phyloP scores from a whole-genome alignment of 2,329 filamentous ascomycete genomes.

The Xylariaceae sp. region DNA sequence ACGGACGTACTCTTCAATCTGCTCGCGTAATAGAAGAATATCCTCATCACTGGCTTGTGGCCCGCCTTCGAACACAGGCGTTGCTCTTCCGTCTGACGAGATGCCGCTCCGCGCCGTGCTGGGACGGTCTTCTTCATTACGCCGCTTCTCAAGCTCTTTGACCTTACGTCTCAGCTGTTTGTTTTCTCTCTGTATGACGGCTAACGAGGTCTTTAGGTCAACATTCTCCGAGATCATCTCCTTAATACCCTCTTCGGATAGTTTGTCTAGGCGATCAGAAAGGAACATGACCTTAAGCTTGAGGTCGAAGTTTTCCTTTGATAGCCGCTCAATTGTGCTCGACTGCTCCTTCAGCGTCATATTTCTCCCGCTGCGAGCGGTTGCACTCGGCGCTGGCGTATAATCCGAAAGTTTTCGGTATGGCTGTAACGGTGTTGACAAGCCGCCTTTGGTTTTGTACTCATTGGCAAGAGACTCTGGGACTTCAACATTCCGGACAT shows the following conservation, averaged over 20 bases:
- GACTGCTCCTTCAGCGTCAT: conserved; percentile 97
- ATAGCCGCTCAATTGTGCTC: conserved; percentile 92
- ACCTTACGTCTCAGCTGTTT: conserved; percentile 80
- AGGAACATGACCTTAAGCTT: conserved; percentile 98
- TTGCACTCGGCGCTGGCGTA: conserved; percentile 58
- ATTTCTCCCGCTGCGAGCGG: conserved; percentile 66
- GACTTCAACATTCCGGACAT: conserved; percentile 88
- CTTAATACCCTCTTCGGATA: conserved; percentile 94
- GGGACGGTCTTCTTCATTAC: conserved; percentile 66
- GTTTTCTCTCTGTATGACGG: conserved; percentile 89
- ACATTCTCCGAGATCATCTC: conserved; percentile 99
- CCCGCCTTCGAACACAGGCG: conserved; percentile 63
- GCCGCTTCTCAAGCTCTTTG: conserved; percentile 83
- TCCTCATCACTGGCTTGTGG: conserved; percentile 81
- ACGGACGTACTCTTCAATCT: conserved; percentile 81
- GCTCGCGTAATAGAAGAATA: conserved; percentile 81
- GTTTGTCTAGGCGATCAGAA: conserved; percentile 88
- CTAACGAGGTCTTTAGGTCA: conserved; percentile 87
- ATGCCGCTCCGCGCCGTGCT: conserved; percentile 62
- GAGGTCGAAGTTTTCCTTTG: conserved; percentile 97
- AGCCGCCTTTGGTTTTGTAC: conserved; percentile 76
- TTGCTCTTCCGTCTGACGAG: conserved; percentile 64
- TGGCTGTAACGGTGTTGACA: conserved; percentile 57
- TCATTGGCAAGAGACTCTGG: conserved; percentile 87
- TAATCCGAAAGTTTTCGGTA: conserved; percentile 55